Base-by-base conservation (phyloP, 2,329 filamentous ascomycete genomes). In the Fusarium circinatum region DNA sequence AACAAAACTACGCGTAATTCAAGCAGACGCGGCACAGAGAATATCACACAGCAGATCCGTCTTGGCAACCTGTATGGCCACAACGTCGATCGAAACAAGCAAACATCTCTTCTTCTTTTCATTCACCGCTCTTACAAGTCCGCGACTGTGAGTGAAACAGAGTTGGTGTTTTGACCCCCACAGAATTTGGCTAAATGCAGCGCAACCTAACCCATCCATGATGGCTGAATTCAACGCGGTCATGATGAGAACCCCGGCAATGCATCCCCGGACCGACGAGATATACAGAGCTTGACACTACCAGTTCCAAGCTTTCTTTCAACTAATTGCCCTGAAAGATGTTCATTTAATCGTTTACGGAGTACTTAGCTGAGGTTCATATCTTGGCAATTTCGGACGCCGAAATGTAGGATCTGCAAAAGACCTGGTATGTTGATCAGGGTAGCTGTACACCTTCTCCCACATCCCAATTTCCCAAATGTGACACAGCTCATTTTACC, bases 171-270 rank as follows among this genome's bases (percentile, higher is more conserved):
- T 45, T 41, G 55, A n/a, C 55, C 42, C 56, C 62, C 62, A 42
- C 62, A 44, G 57, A 62, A 38, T 69, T 69, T 69, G 65, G 68
- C 36, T 70, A 56, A 70, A 70, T 70, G 49, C 68, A 70, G 44
- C 39, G 52, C 32, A 64, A 51, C 34, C 30, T 38, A 64, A 51
- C 30, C 30, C 60, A 62, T 59, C 52, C 55, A 71, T 60, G 60
- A 70, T 70, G 65, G 65, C 48, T 69, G 60, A 65, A 65, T 41
- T 30, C 39, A 58, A 41, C 32, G 32, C 26, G 63, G 44, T 52
- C 67, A 70, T 68, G 68, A 70, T 66, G 65, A 65, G 55, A 38
- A 7, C 22, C 22, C 66, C 66, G 68, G 67, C 51, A 62, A 58
- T 64, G 28, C 49, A 48, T 56, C 38, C 47, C 65, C 60, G 68